A percentile compares a stretch with the other conserved stretches of the same genome.
Conservation (phyloP, 1,139 yeast species). For the Geotrichum carabidarum region DNA sequence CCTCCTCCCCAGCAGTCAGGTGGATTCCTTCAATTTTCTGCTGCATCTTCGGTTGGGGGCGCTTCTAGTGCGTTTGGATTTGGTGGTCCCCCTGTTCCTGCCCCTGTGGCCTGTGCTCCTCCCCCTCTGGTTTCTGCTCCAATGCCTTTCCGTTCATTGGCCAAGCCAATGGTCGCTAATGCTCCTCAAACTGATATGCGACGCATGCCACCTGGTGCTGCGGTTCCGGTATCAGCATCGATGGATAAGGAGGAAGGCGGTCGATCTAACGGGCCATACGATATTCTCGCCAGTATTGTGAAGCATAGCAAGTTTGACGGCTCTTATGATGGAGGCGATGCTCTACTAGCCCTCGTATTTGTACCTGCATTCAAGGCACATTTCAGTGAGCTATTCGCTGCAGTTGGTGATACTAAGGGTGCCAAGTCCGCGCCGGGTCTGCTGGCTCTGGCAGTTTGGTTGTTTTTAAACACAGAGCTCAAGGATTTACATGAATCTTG, state of each 20-base stretch:
- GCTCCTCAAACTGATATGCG: no score
- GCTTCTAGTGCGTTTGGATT: no score
- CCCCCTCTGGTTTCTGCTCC: not conserved
- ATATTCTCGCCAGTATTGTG: slow-evolving; percentile 1
- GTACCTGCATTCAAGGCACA: not conserved
- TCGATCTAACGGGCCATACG: not conserved
- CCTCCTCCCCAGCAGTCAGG: no score
- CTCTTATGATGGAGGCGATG: slow-evolving; percentile 1
- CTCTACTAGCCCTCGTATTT: not conserved
- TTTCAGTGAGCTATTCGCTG: not conserved
- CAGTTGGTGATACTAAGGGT: not conserved
- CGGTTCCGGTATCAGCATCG: no score
- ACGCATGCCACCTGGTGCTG: not conserved
- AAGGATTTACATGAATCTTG: slow-evolving; percentile 4
- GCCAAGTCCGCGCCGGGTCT: not conserved
- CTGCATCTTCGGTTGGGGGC: no score
- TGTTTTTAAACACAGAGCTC: not conserved
- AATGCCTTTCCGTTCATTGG: not conserved
- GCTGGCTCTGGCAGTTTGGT: slow-evolving; percentile 3
- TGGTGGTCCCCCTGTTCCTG: no score
- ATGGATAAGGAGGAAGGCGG: no score
- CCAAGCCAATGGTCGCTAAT: no score
- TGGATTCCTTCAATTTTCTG: no score
- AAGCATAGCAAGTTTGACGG: slow-evolving; percentile 11
- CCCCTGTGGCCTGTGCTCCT: not conserved